Conservation (phyloP, 208 protist species). For the Phytomonas sp. region DNA sequence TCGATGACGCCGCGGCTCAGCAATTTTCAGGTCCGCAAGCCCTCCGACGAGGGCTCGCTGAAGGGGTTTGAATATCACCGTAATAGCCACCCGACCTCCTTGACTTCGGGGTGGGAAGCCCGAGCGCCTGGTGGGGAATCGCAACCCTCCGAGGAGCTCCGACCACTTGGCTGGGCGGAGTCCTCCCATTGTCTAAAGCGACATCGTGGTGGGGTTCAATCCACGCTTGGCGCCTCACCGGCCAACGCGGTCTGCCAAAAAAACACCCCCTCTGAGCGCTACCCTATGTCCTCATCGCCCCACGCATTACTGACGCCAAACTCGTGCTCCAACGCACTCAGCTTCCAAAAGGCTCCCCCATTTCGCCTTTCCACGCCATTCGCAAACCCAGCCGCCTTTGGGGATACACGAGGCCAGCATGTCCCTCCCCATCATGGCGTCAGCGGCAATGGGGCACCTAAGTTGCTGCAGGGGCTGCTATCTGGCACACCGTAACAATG, state of each 20-base stretch:
- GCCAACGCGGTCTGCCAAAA: background rate
- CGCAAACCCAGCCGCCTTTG: background rate
- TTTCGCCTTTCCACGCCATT: background rate
- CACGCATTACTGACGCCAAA: background rate
- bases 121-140: background rate
- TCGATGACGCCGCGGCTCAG: background rate
- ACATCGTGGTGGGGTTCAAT: background rate
- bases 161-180: background rate
- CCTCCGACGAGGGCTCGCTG: background rate
- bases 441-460: background rate
- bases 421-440: background rate
- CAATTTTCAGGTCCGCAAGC: slow-evolving; percentile 4
- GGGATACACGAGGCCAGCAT: background rate
- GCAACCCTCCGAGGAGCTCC: background rate
- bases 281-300: background rate
- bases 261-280: background rate
- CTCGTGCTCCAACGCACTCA: background rate
- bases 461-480: background rate
- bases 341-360: background rate
- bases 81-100: background rate
- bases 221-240: background rate
- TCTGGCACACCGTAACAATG: background rate
- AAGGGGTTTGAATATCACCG: background rate
- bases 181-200: background rate
- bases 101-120: background rate